Base-by-base conservation (phyloP, 192 early-diverging fungal genomes). In the Linnemannia exigua region DNA sequence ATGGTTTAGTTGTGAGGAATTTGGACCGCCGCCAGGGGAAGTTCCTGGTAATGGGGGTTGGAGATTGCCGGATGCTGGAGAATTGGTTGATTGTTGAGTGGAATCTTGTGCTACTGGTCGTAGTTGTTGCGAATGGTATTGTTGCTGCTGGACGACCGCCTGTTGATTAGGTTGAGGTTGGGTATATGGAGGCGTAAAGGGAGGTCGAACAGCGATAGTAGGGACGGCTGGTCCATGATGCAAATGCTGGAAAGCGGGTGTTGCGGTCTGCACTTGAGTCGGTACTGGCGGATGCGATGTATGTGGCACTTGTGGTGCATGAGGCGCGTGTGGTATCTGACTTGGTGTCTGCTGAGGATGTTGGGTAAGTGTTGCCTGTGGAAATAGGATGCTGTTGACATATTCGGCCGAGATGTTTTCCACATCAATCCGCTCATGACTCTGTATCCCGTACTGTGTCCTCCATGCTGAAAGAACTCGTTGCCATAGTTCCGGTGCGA, bases 401-500 rank as follows among this genome's bases (percentile, higher is more conserved):
- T 68, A 86, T 1, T 67, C 74, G 9, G 74, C 67, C 3, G 84
- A 72, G 12, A 86, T 86, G 48, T 67, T 67, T 31, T 86, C 70
- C 19, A 80, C 75, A 31, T 80, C 70, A 0, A 72, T 19, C 8
- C 20, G 67, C 6, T 76, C 74, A 11, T 41, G 37, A 14, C 36
- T 17, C 25, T 44, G 68, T n/a, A 80, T 31, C 16, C 61, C 15
- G 5, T 63, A 47, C n/a, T 79, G 74, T 0, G 3, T 37, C 11
- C 22, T 36, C 84, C 84, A 86, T 51, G 58, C 75, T 11, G 15
- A 33, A 48, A 86, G 72, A 20, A 86, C 63, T 20, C 47, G 46
- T 37, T 72, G 72, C 84, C 84, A 86, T 20, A 86, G 68, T 5
- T 52, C 67, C 1, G 68, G 82, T 37, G 72, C 51, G 41, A 74